Evolutionary conservation across 768 basidiomycete genomes (phyloP), one percentile per base, ranked within the genome.

Genomic region (Panaeolus cyanescens): DNA sequence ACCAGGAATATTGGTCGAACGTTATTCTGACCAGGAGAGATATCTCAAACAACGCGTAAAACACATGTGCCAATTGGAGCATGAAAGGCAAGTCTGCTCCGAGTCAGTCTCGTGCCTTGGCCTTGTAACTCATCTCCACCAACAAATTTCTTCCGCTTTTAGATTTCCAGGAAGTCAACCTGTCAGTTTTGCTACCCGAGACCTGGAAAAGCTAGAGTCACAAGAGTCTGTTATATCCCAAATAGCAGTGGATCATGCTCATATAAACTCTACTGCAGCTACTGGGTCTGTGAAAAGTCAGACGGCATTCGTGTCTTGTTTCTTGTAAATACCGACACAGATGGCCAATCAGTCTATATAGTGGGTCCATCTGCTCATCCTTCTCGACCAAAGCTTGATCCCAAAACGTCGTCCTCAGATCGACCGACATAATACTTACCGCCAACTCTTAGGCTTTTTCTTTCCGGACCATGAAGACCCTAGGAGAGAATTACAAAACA

Each of bases 221-320:
- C 85, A 90, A 79, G 94, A 99, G 95, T 96, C 73, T 63, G 85
- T 79, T 19, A 58, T 39, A 28, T 37, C 37, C 54, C 13, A 22
- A 36, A 55, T 56, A 12, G n/a, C 13, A n/a, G 17, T 19, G 32
- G 50, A 32, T 13, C 30, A 36, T 42, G 32, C 60, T 62, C 59
- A 42, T 40, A 22, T 40, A 6, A 34, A 62, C 54, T 32, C 39
- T 53, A 6, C 62, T 53, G 53, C 31, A 98, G 96, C 71, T 99
- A 92, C 75, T 99, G 96, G 96, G 97, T 99, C 40, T 97, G 95
- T 77, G 97, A 99, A 79, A 99, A 99, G 79, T 96, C 94, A 12
- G 97, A 99, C 71, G 97, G 97, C 12, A 72, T 99, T 56, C 87
- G 97, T 33, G 92, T 99, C 37, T 80, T 99, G 30, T 85, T 99